Evolutionary conservation across 768 basidiomycete species (phyloP).

Genomic region (Cystofilobasidium bisporidii): DNA sequence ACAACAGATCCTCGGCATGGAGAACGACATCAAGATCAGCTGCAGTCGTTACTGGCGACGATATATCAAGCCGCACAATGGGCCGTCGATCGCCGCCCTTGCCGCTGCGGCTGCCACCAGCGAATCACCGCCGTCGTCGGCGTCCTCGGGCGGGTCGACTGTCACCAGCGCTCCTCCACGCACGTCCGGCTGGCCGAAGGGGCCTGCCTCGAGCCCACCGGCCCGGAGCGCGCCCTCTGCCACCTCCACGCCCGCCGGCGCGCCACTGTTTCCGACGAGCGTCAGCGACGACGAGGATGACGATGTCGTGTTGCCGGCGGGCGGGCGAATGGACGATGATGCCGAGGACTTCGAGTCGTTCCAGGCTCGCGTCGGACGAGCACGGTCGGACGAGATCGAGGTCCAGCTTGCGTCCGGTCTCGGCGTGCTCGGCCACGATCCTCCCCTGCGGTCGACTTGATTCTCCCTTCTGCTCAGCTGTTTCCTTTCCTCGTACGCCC

Average conservation of each 20-base stretch:
- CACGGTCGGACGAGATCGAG: not conserved
- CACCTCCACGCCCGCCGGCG: too few relatives aligned
- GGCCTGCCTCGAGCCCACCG: not conserved
- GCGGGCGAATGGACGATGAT: not conserved
- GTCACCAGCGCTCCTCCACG: not conserved
- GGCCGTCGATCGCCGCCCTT: not conserved
- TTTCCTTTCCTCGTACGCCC: too few relatives aligned
- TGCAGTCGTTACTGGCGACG: slow-evolving; percentile 11
- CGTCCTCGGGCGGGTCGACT: not conserved
- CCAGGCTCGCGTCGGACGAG: not conserved
- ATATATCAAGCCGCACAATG: slow-evolving; percentile 7
- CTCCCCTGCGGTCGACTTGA: too few relatives aligned
- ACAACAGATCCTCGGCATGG: slow-evolving; percentile 20
- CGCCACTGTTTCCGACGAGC: not conserved
- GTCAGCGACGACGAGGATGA: not conserved
- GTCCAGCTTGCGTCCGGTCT: not conserved
- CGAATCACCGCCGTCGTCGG: not conserved
- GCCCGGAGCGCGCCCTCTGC: not conserved
- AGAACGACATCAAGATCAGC: slow-evolving; percentile 8
- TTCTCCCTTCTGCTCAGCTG: too few relatives aligned
- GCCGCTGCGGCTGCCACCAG: not conserved
- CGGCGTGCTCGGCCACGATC: not conserved
- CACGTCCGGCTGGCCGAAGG: not conserved
- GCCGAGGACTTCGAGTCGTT: not conserved
- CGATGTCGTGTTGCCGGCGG: not conserved